phyloP scores from a whole-genome alignment of 1,284 basidiomycete species.

The Malassezia sympodialis region DNA sequence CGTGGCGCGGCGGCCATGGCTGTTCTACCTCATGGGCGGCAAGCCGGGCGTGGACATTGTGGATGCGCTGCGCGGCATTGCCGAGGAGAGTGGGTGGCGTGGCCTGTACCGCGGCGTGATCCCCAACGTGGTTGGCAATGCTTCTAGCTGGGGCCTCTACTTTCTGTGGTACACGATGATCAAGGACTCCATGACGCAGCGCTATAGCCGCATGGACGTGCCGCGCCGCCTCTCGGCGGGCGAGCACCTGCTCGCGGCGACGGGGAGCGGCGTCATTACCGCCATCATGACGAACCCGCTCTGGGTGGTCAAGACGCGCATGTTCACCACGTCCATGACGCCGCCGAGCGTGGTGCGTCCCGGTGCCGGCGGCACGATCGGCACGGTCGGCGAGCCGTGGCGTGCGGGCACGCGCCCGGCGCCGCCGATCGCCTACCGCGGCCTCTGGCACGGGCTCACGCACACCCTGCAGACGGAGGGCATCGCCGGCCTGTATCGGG shows the following conservation, averaged over 20 bases:
- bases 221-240: conserved; percentile 57
- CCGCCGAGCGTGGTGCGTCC: conserved; percentile 1
- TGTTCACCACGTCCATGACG: conserved; percentile 76
- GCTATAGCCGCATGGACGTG: not conserved
- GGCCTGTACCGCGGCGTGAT: conserved; percentile 84
- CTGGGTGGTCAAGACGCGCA: conserved; percentile 95
- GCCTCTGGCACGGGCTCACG: conserved; percentile 30
- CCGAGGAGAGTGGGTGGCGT: conserved; percentile 64
- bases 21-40: conserved; percentile 30
- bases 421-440: conserved; percentile 26
- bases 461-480: conserved; percentile 55
- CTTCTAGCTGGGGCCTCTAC: conserved; percentile 94
- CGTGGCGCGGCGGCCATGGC: conserved; percentile 16
- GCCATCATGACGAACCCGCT: conserved; percentile 93
- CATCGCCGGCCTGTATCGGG: conserved; percentile 69
- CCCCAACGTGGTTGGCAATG: conserved; percentile 88
- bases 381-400: conserved; percentile 8
- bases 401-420: conserved; percentile 1
- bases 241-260: conserved; percentile 78
- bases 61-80: conserved; percentile 62
- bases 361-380: conserved; percentile 3
- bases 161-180: conserved; percentile 98
- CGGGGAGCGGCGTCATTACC: conserved; percentile 82
- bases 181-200: conserved; percentile 55
- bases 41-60: conserved; percentile 62